Conservation (phyloP, 1,284 basidiomycete genomes). For the Pseudozyma sp. region DNA sequence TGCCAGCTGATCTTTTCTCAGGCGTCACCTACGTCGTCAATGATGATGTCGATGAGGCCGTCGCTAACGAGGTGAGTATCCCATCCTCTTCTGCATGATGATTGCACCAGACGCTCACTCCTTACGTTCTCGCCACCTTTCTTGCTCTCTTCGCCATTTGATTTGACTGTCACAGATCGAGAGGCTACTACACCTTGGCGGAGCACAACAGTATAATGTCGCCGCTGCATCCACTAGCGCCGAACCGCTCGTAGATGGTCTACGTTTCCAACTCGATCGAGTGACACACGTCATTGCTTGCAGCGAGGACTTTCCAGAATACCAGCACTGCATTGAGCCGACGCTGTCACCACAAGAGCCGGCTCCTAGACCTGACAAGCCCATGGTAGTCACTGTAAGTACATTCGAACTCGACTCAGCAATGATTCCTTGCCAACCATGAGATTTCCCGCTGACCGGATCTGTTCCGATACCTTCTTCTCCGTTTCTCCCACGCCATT, state of each 20-base stretch:
- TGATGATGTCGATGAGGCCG: slow-evolving; percentile 35
- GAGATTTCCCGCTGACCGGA: slow-evolving; percentile 17
- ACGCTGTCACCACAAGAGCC: slow-evolving; percentile 15
- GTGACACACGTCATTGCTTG: slow-evolving; percentile 72
- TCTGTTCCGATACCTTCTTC: background rate
- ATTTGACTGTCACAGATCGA: slow-evolving; percentile 13
- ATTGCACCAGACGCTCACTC: background rate
- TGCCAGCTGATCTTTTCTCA: slow-evolving; percentile 28
- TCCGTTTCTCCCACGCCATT: background rate
- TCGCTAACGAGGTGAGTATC: slow-evolving; percentile 25
- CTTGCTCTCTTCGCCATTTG: background rate
- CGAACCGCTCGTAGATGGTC: background rate
- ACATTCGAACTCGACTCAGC: background rate
- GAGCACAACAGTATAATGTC: slow-evolving; percentile 8
- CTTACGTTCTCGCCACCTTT: no score
- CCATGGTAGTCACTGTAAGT: slow-evolving; percentile 45
- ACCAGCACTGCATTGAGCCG: slow-evolving; percentile 42
- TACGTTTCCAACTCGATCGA: slow-evolving; percentile 46
- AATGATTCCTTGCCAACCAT: background rate
- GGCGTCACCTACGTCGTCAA: slow-evolving; percentile 45
- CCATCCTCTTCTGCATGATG: background rate
- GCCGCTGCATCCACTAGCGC: slow-evolving; percentile 12
- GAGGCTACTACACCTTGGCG: slow-evolving; percentile 11
- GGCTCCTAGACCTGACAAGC: slow-evolving; percentile 5
- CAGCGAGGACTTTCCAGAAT: slow-evolving; percentile 74